These are phyloP conservation scores for Mucor irregularis DNA, from an alignment of 371 early-diverging fungal genomes.

Conservation along the genomic window DNA sequence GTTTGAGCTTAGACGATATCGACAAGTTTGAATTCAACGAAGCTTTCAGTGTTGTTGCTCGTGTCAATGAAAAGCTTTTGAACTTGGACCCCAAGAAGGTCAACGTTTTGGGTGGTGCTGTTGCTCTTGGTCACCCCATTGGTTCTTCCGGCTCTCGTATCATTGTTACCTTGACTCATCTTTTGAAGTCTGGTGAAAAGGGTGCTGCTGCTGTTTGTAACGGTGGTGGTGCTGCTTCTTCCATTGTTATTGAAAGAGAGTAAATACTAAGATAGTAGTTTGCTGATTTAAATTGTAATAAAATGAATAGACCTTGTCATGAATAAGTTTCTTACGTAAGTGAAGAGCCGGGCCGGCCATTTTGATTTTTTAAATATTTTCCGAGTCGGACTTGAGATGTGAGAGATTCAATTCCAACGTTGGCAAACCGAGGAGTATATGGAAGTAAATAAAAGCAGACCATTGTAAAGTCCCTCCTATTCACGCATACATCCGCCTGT, in stretches of 20 bases:
- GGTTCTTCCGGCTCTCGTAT: constrained; percentile 92
- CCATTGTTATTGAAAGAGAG: constrained; percentile 79
- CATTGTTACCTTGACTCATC: constrained; percentile 81
- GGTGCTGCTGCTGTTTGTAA: constrained; percentile 92
- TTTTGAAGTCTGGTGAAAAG: constrained; percentile 76
- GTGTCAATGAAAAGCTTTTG: constrained; percentile 80
- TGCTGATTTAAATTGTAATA: no score
- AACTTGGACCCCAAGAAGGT: constrained; percentile 74
- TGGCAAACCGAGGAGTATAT: constrained; percentile 6
- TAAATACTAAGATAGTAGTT: no score
- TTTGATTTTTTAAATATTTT: no score
- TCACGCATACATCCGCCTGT: constrained; percentile 12
- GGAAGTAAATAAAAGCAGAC: constrained; percentile 1
- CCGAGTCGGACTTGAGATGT: no score
- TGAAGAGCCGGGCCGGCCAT: no score
- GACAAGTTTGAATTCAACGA: constrained; percentile 91
- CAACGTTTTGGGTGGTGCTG: constrained; percentile 90
- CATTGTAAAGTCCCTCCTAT: constrained; percentile 9
- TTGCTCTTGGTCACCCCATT: constrained; percentile 93
- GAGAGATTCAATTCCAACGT: no score
- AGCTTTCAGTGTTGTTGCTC: constrained; percentile 91
- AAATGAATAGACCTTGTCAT: no score
- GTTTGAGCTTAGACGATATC: constrained; percentile 74
- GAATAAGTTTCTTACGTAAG: no score
- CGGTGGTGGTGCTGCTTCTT: constrained; percentile 91